Evolutionary conservation across 75 land plant species (phyloP).

Genomic region (Pseudotsuga menziesii): DNA sequence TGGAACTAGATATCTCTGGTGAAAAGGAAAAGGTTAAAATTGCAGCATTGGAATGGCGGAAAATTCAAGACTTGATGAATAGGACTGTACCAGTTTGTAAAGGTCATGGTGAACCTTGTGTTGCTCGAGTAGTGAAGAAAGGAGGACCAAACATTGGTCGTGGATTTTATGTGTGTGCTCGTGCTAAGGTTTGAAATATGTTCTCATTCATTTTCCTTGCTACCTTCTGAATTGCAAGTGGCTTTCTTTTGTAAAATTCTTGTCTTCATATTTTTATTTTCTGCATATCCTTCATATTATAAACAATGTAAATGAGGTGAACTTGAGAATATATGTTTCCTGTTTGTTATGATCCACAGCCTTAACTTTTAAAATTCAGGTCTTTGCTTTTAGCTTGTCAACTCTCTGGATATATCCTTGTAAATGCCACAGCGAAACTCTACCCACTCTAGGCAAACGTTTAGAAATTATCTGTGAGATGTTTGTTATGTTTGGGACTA

Average conservation of each 20-base stretch:
- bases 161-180: slow-evolving; percentile 89
- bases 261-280: not conserved
- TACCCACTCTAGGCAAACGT: not conserved
- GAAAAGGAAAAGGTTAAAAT: slow-evolving; percentile 18
- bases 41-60: slow-evolving; percentile 71
- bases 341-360: not conserved
- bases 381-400: not conserved
- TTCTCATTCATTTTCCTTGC: not conserved
- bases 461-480: not conserved
- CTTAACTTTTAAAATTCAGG: not conserved
- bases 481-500: not conserved
- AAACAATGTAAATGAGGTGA: not conserved
- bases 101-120: slow-evolving; percentile 93
- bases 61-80: slow-evolving; percentile 72
- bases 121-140: slow-evolving; percentile 80
- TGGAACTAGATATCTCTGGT: not conserved
- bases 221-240: not conserved
- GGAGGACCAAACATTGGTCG: slow-evolving; percentile 78
- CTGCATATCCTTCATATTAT: not conserved
- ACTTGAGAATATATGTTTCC: not conserved
- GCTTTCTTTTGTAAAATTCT: not conserved
- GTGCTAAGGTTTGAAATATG: slow-evolving; percentile 61
- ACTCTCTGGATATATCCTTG: not conserved
- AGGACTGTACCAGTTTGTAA: slow-evolving; percentile 67
- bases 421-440: not conserved